Evolutionary conservation across 257 asterid species (phyloP).

Genomic region (Solanum bukasovii): DNA sequence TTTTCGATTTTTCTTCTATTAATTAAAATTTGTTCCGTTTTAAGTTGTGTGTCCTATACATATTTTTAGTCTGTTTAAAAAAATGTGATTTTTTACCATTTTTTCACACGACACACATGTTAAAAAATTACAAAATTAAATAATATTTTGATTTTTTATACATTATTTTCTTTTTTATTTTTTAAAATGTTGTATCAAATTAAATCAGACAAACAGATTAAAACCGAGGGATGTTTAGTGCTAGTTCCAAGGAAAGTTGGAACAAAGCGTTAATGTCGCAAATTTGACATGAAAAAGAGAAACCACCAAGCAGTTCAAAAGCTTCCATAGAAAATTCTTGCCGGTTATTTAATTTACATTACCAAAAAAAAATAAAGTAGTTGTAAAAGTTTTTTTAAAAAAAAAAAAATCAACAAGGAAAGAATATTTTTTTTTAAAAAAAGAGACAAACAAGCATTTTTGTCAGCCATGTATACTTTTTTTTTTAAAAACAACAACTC

Average conservation of each 20-base stretch:
- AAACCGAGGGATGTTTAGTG: neutral
- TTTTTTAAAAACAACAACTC: neutral
- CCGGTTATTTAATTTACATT: conserved; percentile 32
- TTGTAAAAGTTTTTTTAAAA: neutral
- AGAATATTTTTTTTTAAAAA: neutral
- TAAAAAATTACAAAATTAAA: no score
- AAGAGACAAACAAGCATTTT: conserved; percentile 47
- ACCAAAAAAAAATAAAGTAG: conserved; percentile 1
- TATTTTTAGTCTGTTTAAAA: neutral
- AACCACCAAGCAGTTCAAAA: conserved; percentile 51
- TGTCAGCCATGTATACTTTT: conserved; percentile 33
- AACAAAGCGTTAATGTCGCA: conserved; percentile 34
- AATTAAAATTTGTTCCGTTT: neutral
- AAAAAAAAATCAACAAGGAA: neutral
- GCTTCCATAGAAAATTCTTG: conserved; percentile 56
- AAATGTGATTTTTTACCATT: no score
- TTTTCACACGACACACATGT: no score
- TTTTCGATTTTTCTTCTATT: neutral
- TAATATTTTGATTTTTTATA: no score
- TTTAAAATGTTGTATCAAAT: neutral
- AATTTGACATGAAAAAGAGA: conserved; percentile 60
- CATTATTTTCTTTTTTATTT: no score
- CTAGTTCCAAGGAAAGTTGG: conserved; percentile 39
- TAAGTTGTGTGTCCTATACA: neutral
- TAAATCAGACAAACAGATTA: neutral